phyloP scores from a whole-genome alignment of 2,329 filamentous ascomycete species.

The Cladosporium cucumerinum region DNA sequence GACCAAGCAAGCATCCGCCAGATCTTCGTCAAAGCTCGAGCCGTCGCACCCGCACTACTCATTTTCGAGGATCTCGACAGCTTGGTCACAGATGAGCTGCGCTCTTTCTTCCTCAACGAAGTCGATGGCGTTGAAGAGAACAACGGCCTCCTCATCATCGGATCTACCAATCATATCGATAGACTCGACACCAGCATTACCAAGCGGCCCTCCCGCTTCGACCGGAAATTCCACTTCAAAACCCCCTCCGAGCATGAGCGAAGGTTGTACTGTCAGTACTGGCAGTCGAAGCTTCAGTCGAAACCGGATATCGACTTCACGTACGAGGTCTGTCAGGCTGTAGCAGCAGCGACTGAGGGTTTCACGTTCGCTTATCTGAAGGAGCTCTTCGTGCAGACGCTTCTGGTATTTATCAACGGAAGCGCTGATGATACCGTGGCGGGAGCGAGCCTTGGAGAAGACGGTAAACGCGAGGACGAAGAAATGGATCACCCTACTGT shows the following conservation, averaged over 20 bases:
- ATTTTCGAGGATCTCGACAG: conserved; percentile 71
- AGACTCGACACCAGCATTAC: conserved; percentile 58
- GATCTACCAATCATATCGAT: conserved; percentile 8
- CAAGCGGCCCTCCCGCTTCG: conserved; percentile 63
- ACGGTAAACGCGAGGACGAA: neutral
- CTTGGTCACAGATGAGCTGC: conserved; percentile 57
- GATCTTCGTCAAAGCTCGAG: conserved; percentile 59
- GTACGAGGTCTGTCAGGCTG: conserved; percentile 51
- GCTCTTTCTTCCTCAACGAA: conserved; percentile 70
- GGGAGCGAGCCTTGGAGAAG: neutral
- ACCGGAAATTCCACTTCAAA: conserved; percentile 64
- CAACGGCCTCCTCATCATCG: conserved; percentile 1
- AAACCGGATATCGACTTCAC: conserved; percentile 61
- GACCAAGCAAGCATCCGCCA: conserved; percentile 42
- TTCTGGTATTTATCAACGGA: neutral
- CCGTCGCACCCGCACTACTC: conserved; percentile 63
- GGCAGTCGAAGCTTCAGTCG: conserved; percentile 55
- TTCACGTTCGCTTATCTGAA: conserved; percentile 70
- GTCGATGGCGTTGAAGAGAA: conserved; percentile 62
- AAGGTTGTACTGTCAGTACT: conserved; percentile 59
- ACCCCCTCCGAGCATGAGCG: conserved; percentile 49
- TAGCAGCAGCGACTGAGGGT: conserved; percentile 58
- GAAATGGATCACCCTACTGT: neutral
- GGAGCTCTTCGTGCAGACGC: conserved; percentile 57
- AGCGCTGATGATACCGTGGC: neutral